phyloP scores from a whole-genome alignment of 768 basidiomycete genomes.

The Leccinum pellstonianum region DNA sequence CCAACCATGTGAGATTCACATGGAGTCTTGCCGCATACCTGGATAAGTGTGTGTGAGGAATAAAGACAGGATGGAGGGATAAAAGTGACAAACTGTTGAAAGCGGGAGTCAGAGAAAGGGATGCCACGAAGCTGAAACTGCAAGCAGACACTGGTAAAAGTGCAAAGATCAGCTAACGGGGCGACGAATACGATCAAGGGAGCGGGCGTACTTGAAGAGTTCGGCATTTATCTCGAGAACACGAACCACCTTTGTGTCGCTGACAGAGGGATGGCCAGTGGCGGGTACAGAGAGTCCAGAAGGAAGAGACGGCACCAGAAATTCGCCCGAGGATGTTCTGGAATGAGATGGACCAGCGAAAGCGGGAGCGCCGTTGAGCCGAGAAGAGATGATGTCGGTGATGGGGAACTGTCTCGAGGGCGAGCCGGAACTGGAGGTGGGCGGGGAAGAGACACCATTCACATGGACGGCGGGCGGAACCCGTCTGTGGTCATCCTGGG shows the following conservation, averaged over 20 bases:
- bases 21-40: slow-evolving; percentile 66
- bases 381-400: slow-evolving; percentile 22
- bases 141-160: slow-evolving; percentile 50
- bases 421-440: slow-evolving; percentile 17
- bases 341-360: slow-evolving; percentile 28
- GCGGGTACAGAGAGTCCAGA: slow-evolving; percentile 19
- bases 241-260: slow-evolving; percentile 48
- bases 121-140: slow-evolving; percentile 59
- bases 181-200: not conserved
- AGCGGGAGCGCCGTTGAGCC: slow-evolving; percentile 20
- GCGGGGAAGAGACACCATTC: slow-evolving; percentile 25
- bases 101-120: slow-evolving; percentile 45
- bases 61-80: not conserved
- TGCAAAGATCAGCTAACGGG: slow-evolving; percentile 6
- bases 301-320: slow-evolving; percentile 30
- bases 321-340: slow-evolving; percentile 28
- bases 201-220: slow-evolving; percentile 54
- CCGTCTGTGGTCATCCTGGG: slow-evolving; percentile 21
- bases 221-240: slow-evolving; percentile 71
- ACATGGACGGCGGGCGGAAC: slow-evolving; percentile 15
- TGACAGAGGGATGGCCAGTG: slow-evolving; percentile 2
- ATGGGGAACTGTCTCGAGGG: slow-evolving; percentile 24
- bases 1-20: slow-evolving; percentile 70
- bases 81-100: slow-evolving; percentile 50
- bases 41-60: slow-evolving; percentile 13